Evolutionary conservation across 139 green algal genomes (phyloP).

Genomic region (Chlorella sp.): DNA sequence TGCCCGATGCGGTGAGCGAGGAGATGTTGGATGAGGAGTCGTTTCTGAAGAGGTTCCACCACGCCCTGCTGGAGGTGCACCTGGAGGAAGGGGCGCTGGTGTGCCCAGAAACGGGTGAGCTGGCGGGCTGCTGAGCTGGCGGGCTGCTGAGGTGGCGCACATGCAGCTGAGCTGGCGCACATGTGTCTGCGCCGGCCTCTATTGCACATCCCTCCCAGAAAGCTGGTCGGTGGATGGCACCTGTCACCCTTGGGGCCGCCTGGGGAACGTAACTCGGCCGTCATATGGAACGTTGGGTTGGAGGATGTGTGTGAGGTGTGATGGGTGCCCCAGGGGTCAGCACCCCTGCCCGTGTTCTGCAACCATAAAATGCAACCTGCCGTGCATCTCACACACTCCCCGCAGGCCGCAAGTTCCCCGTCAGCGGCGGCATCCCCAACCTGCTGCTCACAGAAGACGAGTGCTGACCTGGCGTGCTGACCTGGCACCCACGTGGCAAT

Average conservation of each 20-base stretch:
- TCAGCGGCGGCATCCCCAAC: constrained; percentile 90
- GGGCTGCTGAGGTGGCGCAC: not conserved
- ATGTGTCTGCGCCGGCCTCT: too few species aligned
- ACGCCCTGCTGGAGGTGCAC: constrained; percentile 85
- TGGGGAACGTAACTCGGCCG: too few species aligned
- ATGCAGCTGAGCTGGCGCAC: too few species aligned
- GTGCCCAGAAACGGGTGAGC: constrained; percentile 79
- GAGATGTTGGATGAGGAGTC: constrained; percentile 78
- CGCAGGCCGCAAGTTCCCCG: constrained; percentile 77
- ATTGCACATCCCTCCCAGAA: too few species aligned
- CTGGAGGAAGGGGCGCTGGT: constrained; percentile 74
- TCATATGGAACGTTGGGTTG: too few species aligned
- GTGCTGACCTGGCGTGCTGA: constrained; percentile 52
- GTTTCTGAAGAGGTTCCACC: constrained; percentile 82
- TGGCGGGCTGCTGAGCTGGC: not conserved
- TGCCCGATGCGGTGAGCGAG: constrained; percentile 68
- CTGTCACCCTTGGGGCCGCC: too few species aligned
- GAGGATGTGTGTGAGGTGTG: too few species aligned
- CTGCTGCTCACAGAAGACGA: constrained; percentile 92
- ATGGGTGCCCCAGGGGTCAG: too few species aligned
- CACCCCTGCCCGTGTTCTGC: not conserved
- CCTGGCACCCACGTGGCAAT: not conserved
- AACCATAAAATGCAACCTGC: not conserved
- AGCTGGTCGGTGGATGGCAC: too few species aligned
- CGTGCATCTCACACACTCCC: not conserved